Percentiles rank a stretch among this genome's conserved stretches.
Conservation (phyloP, 2,329 filamentous ascomycete species). For the Colletotrichum lini region DNA sequence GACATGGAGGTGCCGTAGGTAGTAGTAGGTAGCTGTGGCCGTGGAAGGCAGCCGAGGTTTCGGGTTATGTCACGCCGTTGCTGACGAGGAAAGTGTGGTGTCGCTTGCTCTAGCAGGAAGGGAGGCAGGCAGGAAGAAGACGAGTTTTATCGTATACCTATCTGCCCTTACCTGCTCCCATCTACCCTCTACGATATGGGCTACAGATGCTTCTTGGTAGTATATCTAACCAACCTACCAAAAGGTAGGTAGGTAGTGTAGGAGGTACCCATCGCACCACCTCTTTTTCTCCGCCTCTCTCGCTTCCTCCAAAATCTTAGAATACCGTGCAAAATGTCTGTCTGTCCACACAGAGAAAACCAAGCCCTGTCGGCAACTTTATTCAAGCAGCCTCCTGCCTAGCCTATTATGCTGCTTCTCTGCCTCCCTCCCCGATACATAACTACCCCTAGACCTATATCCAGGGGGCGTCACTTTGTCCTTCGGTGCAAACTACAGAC, state of each 20-base stretch:
- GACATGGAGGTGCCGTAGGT: background rate
- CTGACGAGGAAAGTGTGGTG: too few relatives aligned
- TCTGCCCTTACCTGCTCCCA: too few relatives aligned
- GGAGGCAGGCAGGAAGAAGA: too few relatives aligned
- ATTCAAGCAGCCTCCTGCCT: conserved; percentile 23
- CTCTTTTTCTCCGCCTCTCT: background rate
- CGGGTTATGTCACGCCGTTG: background rate
- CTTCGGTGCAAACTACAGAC: conserved; percentile 3
- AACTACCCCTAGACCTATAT: background rate
- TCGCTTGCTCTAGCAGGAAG: too few relatives aligned
- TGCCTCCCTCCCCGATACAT: conserved; percentile 16
- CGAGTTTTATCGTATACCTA: too few relatives aligned
- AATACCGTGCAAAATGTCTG: background rate
- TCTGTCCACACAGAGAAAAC: background rate
- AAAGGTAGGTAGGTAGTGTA: too few relatives aligned
- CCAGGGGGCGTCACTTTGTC: background rate
- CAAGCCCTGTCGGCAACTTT: conserved; percentile 20
- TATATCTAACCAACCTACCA: too few relatives aligned
- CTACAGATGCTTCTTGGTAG: too few relatives aligned
- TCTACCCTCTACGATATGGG: too few relatives aligned
- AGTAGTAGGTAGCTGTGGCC: background rate
- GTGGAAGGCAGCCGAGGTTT: background rate
- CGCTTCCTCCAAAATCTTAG: background rate
- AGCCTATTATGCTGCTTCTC: conserved; percentile 9
- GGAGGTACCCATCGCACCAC: background rate